Evolutionary conservation across 371 early-diverging fungal genomes (phyloP).

Genomic region (Rhizopus delemar): DNA sequence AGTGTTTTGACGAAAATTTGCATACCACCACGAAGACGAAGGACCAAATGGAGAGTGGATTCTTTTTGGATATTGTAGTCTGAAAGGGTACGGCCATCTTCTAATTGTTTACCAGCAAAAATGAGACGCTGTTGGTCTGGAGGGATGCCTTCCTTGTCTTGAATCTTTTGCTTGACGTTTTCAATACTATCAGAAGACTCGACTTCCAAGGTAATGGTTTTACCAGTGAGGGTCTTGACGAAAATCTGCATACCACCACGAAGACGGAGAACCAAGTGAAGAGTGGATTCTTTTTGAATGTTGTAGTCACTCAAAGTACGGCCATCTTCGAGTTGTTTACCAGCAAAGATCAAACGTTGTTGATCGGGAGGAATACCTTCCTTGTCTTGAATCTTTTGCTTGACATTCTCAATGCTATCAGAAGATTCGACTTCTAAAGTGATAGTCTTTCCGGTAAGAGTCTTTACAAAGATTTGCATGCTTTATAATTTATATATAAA

Average conservation of each 20-base stretch:
- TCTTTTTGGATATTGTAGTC: constrained; percentile 4
- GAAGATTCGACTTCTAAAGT: constrained; percentile 93
- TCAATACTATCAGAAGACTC: constrained; percentile 91
- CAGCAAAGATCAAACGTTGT: constrained; percentile 98
- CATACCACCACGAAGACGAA: constrained; percentile 58
- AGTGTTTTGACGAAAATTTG: constrained; percentile 82
- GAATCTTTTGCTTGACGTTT: constrained; percentile 94
- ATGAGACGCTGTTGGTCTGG: constrained; percentile 4
- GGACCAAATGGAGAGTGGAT: constrained; percentile 8
- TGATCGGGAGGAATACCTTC: constrained; percentile 96
- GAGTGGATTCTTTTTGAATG: constrained; percentile 92
- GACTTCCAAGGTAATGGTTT: constrained; percentile 88
- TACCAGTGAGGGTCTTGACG: constrained; percentile 75
- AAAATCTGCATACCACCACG: constrained; percentile 85
- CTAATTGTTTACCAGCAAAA: constrained; percentile 5
- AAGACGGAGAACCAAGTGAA: constrained; percentile 93
- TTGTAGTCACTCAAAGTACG: constrained; percentile 78
- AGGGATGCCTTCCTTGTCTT: constrained; percentile 77
- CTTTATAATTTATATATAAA: constrained; percentile 20
- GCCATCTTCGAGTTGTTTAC: constrained; percentile 97
- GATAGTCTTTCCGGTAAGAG: constrained; percentile 79
- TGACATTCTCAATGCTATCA: constrained; percentile 97
- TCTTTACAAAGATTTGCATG: constrained; percentile 69
- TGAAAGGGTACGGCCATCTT: constrained; percentile 2
- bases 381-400: constrained; percentile 97